phyloP scores from a whole-genome alignment of 139 green algal species.

The Yamagishiella unicocca region DNA sequence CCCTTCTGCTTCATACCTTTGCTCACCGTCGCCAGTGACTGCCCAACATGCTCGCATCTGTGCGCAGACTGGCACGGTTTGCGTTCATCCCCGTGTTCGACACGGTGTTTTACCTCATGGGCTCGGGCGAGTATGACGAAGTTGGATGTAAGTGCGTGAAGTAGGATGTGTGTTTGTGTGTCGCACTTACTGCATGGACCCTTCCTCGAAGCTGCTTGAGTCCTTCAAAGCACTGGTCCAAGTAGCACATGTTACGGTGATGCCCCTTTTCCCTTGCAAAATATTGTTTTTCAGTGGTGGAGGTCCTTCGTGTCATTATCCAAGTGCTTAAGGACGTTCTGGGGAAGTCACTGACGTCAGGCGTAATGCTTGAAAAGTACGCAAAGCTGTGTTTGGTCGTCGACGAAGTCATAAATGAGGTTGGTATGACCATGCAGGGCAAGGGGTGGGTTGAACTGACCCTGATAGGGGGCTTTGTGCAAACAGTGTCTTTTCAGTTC shows the following conservation, averaged over 20 bases:
- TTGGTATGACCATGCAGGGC: too few relatives aligned
- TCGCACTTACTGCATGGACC: too few relatives aligned
- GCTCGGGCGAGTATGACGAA: constrained; percentile 84
- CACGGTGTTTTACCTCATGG: constrained; percentile 79
- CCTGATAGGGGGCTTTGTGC: too few relatives aligned
- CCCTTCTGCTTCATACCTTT: too few relatives aligned
- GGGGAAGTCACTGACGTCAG: constrained; percentile 48
- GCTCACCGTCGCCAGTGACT: too few relatives aligned
- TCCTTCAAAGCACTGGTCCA: neutral
- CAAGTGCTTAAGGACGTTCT: constrained; percentile 65
- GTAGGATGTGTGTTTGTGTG: too few relatives aligned
- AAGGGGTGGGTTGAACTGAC: too few relatives aligned
- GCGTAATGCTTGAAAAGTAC: constrained; percentile 71
- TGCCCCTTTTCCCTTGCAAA: neutral
- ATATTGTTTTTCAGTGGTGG: constrained; percentile 61
- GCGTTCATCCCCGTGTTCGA: constrained; percentile 61
- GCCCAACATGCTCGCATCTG: too few relatives aligned
- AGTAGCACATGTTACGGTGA: too few relatives aligned
- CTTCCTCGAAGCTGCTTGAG: too few relatives aligned
- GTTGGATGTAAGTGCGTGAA: constrained; percentile 68
- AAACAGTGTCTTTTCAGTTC: too few relatives aligned
- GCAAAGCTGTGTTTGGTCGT: constrained; percentile 57
- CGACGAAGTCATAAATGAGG: constrained; percentile 72
- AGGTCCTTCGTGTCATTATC: constrained; percentile 71
- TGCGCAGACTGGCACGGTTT: constrained; percentile 35